phyloP scores from a whole-genome alignment of 441 rosid genomes.

The Biscutella auriculata region DNA sequence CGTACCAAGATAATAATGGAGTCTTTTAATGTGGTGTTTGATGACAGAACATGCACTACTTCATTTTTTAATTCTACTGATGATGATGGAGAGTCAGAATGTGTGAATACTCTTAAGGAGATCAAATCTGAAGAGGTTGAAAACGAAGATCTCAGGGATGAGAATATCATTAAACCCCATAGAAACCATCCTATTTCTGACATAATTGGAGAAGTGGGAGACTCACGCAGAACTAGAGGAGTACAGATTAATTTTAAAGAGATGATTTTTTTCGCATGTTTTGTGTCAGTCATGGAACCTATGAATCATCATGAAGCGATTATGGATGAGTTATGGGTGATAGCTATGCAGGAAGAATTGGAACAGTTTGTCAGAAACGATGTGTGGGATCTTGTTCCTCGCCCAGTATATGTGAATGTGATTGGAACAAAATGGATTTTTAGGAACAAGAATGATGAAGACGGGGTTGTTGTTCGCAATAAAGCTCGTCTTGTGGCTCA shows the following conservation, averaged over 20 bases:
- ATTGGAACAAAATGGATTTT: neutral
- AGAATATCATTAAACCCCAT: too few relatives aligned
- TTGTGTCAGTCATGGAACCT: neutral
- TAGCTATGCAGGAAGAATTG: neutral
- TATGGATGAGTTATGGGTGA: neutral
- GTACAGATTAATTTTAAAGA: too few relatives aligned
- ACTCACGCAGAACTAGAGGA: too few relatives aligned
- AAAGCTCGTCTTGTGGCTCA: neutral
- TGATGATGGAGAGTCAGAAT: too few relatives aligned
- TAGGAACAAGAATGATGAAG: neutral
- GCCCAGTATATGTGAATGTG: neutral
- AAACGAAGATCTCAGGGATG: too few relatives aligned
- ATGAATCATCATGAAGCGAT: neutral
- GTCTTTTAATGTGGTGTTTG: neutral
- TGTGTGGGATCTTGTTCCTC: neutral
- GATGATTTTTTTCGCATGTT: neutral
- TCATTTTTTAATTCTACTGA: too few relatives aligned
- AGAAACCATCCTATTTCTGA: too few relatives aligned
- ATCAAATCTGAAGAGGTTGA: too few relatives aligned
- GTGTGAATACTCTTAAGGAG: too few relatives aligned
- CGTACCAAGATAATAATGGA: neutral
- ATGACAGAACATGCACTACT: too few relatives aligned
- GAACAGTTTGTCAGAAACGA: neutral
- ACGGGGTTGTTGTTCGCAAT: accelerated
- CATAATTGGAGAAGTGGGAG: too few relatives aligned